Evolutionary conservation across 192 early-diverging fungal genomes (phyloP).

Genomic region (Chytriomyces confervae): DNA sequence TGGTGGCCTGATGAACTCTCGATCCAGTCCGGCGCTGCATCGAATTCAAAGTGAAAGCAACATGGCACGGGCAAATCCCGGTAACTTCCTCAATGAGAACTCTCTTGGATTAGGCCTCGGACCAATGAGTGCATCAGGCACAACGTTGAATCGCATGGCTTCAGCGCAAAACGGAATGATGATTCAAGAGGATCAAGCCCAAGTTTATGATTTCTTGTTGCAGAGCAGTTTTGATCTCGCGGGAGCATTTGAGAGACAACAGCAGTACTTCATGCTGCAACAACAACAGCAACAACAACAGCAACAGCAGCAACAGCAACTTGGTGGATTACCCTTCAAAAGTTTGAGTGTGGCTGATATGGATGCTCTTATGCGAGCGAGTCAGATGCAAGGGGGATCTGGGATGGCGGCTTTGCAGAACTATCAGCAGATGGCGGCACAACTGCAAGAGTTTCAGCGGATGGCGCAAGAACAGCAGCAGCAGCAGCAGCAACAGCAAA

Average conservation of each 20-base stretch:
- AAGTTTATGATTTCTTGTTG: constrained; percentile 19
- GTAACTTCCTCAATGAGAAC: background rate
- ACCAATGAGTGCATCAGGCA: background rate
- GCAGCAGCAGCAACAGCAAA: too few relatives aligned
- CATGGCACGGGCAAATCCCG: background rate
- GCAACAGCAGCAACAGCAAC: background rate
- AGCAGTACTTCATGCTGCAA: background rate
- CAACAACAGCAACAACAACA: background rate
- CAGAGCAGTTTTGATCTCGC: constrained; percentile 1
- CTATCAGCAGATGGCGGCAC: too few relatives aligned
- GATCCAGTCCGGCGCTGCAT: background rate
- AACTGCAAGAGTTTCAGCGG: background rate
- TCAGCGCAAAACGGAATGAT: background rate
- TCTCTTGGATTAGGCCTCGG: background rate
- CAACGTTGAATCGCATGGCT: background rate
- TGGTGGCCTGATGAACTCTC: too few relatives aligned
- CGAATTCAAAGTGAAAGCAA: constrained; percentile 13
- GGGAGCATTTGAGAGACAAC: background rate
- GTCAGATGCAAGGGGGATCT: background rate
- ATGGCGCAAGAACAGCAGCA: background rate
- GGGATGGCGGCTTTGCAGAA: background rate
- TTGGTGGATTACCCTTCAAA: background rate
- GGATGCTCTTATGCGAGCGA: constrained; percentile 7
- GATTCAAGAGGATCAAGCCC: constrained; percentile 19
- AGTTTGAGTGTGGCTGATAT: constrained; percentile 31